Percentiles rank a stretch among this genome's conserved stretches.
phyloP scores from a whole-genome alignment of 257 asterid genomes.

The Lavandula angustifolia region DNA sequence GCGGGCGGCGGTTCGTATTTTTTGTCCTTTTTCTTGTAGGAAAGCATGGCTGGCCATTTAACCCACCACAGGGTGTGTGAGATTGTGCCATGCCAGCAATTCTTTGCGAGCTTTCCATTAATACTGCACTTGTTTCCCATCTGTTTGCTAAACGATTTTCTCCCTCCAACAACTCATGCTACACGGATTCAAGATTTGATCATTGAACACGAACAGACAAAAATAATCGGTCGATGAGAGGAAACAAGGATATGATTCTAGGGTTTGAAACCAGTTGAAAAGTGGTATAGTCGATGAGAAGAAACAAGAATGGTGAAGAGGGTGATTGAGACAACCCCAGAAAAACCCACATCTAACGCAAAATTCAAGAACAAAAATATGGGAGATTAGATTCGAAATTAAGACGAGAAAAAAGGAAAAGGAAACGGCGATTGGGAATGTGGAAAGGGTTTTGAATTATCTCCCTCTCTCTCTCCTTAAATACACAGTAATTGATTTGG shows the following conservation, averaged over 20 bases:
- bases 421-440: not conserved
- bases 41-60: constrained; percentile 25
- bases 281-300: not conserved
- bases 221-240: too few species aligned
- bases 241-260: too few species aligned
- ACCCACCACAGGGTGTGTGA: constrained; percentile 31
- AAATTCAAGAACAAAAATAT: not conserved
- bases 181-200: not conserved
- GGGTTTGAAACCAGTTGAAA: constrained; percentile 11
- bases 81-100: constrained; percentile 22
- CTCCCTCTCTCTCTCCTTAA: not conserved
- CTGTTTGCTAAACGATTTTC: not conserved
- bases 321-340: constrained; percentile 14
- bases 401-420: not conserved
- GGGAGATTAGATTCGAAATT: not conserved
- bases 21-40: constrained; percentile 25
- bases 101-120: constrained; percentile 24
- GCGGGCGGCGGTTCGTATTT: not conserved
- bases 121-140: constrained; percentile 30
- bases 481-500: not conserved
- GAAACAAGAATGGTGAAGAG: not conserved
- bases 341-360: not conserved
- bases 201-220: not conserved
- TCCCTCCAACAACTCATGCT: not conserved
- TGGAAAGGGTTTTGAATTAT: constrained; percentile 8